Percentiles rank a stretch among this genome's conserved stretches.
These are phyloP conservation scores for Protostelium mycophagum DNA, from an alignment of 78 protist species.

Conservation along the genomic window DNA sequence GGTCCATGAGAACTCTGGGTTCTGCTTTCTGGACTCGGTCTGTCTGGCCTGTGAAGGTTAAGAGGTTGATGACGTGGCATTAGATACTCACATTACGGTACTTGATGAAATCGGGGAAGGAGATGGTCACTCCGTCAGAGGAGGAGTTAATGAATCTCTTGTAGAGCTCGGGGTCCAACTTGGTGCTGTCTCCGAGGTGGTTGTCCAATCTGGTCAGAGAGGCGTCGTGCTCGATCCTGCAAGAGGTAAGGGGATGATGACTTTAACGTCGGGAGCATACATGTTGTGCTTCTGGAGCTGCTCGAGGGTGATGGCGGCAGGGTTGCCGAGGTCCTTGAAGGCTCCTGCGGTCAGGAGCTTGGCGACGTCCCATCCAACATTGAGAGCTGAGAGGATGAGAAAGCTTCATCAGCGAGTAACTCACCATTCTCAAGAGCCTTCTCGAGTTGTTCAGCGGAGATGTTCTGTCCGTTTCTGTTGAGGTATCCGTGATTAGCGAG, in stretches of 20 bases:
- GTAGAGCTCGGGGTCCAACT: background rate
- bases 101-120: background rate
- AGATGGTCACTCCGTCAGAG: background rate
- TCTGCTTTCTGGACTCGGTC: background rate
- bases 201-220: background rate
- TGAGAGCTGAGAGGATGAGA: background rate
- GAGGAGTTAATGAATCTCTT: background rate
- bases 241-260: background rate
- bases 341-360: background rate
- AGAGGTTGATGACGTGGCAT: too few relatives aligned
- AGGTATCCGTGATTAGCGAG: background rate
- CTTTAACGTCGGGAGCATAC: background rate
- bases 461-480: background rate
- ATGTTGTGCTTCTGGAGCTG: background rate
- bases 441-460: background rate
- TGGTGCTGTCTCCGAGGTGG: constrained; percentile 1
- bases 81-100: background rate
- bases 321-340: background rate
- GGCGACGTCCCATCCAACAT: background rate
- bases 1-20: background rate
- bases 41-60: too few relatives aligned
- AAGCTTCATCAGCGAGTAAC: background rate
- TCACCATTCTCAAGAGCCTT: background rate
- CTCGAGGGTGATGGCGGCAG: background rate
- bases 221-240: background rate